Conservation (phyloP, 148 eudicot species). For the Amaranthus palmeri region DNA sequence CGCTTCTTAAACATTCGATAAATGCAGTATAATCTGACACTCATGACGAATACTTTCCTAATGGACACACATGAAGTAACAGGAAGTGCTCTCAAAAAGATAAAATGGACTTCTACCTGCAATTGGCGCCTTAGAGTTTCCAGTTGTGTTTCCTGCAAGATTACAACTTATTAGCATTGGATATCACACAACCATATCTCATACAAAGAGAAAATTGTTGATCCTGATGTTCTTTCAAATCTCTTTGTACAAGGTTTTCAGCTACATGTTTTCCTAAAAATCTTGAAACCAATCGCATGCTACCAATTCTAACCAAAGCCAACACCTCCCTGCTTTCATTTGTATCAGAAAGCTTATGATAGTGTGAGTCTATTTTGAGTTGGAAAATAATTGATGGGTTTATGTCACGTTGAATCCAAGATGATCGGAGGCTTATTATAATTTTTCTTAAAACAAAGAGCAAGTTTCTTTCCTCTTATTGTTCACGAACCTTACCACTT, state of each 20-base stretch:
- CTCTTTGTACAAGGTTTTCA: neutral
- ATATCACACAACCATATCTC: neutral
- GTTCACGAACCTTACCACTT: too few species aligned
- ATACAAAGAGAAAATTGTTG: neutral
- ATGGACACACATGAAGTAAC: neutral
- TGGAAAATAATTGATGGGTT: too few species aligned
- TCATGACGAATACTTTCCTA: neutral
- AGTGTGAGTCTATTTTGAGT: too few species aligned
- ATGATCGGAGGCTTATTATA: too few species aligned
- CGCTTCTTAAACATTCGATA: too few species aligned
- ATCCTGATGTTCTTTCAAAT: neutral
- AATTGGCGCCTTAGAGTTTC: conserved; percentile 49
- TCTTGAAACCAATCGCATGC: neutral
- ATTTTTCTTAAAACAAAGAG: too few species aligned
- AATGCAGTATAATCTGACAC: neutral
- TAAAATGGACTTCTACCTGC: conserved; percentile 42
- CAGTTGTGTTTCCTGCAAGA: conserved; percentile 68
- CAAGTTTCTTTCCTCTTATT: too few species aligned
- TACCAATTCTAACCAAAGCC: neutral
- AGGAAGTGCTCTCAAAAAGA: neutral
- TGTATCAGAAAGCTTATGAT: neutral
- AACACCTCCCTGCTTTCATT: neutral
- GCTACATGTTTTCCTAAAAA: neutral
- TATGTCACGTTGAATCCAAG: too few species aligned
- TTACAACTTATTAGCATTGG: neutral